Base-by-base conservation (phyloP, 352 stramenopile genomes). In the Pythium scleroteichum region DNA sequence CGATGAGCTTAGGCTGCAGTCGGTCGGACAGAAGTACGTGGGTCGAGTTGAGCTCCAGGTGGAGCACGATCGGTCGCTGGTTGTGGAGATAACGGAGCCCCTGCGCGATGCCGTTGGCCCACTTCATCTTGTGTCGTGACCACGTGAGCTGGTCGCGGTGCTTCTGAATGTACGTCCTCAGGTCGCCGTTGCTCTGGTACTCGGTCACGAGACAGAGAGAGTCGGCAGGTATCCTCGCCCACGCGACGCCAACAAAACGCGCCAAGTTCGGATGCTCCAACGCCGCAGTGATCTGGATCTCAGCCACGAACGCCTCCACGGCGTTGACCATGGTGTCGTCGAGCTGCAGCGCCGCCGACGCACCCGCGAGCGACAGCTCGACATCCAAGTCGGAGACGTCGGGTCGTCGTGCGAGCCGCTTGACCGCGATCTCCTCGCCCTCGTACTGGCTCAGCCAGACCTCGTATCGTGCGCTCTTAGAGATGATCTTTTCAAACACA, bases 241-340 rank as follows among this genome's bases (percentile, higher is more conserved):
- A 89, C 5, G 79, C 79, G 2, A 89, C 73, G n/a, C 73, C 79
- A 20, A 89, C 52, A 47, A 86, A 79, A 0, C 56, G 53, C 10
- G 79, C 60, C 24, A 89, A 66, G 57, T 89, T 75, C 0, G 75
- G 73, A 52, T 89, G 79, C 6, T 72, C 62, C 23, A 87, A 49
- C 26, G 55, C 67, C 5, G 72, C 71, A 1, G 63, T 81, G n/a
- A 71, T 38, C 45, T 75, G 38, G 54, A 72, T 84, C 51, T 74
- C 75, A 29, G 48, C 64, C 39, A 79, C 49, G 27, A 89, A 84
- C 1, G 61, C 56, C 19, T 67, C 59, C 5, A 72, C 26, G 10
- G 40, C 44, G 19, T 61, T 72, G 13, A 29, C 35, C 54, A 54
- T 58, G 40, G 14, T 22, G 17, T 66, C 56, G 9, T 53, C 50